These are phyloP conservation scores for Kazachstania africana DNA, from an alignment of 805 yeast genomes.

Conservation along the genomic window DNA sequence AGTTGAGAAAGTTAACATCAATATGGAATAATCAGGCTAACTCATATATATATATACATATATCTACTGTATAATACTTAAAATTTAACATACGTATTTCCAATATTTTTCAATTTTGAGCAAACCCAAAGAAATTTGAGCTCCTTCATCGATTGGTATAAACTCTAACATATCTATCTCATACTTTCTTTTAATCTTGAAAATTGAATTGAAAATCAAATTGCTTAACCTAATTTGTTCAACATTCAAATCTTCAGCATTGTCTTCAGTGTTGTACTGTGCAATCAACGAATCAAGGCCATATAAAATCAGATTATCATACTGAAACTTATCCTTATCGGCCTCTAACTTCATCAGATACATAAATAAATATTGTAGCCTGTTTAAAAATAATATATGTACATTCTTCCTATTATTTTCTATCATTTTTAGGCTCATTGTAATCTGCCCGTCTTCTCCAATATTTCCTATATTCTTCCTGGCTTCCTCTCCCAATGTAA, in stretches of 20 bases:
- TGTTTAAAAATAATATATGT: conserved; percentile 20
- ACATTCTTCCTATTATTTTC: conserved; percentile 8
- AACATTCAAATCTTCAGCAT: background rate
- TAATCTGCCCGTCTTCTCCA: conserved; percentile 3
- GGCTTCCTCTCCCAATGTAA: background rate
- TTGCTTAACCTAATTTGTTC: conserved; percentile 11
- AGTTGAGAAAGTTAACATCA: conserved; percentile 25
- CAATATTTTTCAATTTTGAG: conserved; percentile 17
- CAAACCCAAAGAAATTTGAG: conserved; percentile 2
- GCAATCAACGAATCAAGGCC: conserved; percentile 18
- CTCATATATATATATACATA: background rate
- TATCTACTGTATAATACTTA: too few species aligned
- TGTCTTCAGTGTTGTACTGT: background rate
- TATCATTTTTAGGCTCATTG: too few species aligned
- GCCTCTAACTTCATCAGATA: conserved; percentile 24
- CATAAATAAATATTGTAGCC: conserved; percentile 24
- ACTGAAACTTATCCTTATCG: conserved; percentile 8
- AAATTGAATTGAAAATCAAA: conserved; percentile 15
- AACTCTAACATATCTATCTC: conserved; percentile 7
- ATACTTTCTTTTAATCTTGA: conserved; percentile 12
- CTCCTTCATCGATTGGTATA: conserved; percentile 5
- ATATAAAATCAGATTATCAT: conserved; percentile 15
- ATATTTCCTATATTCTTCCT: background rate
- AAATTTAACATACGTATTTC: conserved; percentile 11
- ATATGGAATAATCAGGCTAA: conserved; percentile 17